Percentiles rank a stretch among this genome's conserved stretches.
phyloP scores from a whole-genome alignment of 2,329 filamentous ascomycete genomes.

The Teratosphaeriaceae sp. region DNA sequence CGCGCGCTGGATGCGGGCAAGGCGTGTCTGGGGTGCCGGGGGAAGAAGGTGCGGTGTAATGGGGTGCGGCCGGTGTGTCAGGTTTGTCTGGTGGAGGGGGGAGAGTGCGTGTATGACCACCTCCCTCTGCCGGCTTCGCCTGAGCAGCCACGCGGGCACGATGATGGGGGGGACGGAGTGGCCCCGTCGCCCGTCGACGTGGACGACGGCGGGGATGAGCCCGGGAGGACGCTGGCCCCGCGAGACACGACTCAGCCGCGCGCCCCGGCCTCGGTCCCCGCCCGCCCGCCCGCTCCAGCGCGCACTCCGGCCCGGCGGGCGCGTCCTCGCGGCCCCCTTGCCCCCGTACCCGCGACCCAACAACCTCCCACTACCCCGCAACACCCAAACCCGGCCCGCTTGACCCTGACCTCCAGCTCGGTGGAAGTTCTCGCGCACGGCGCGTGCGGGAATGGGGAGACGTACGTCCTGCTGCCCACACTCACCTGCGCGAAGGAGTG shows the following conservation, averaged over 20 bases:
- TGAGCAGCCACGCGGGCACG: background rate
- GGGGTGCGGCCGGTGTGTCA: conserved; percentile 20
- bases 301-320: too few relatives aligned
- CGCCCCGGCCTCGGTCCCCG: too few relatives aligned
- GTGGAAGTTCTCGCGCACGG: conserved; percentile 26
- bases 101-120: conserved; percentile 21
- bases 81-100: conserved; percentile 13
- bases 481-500: conserved; percentile 18
- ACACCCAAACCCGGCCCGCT: conserved; percentile 18
- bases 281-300: too few relatives aligned
- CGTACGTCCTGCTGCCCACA: conserved; percentile 17
- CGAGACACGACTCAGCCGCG: too few relatives aligned
- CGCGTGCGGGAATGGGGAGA: conserved; percentile 25
- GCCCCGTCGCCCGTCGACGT: background rate
- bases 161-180: background rate
- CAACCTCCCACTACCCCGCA: too few relatives aligned
- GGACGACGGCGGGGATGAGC: background rate
- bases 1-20: conserved; percentile 9
- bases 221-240: too few relatives aligned
- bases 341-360: too few relatives aligned
- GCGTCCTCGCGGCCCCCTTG: too few relatives aligned
- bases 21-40: conserved; percentile 23
- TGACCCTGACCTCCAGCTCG: conserved; percentile 19
- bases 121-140: conserved; percentile 3
- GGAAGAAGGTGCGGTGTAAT: conserved; percentile 25